A percentile compares a stretch with the other conserved stretches of the same genome.
Evolutionary conservation across 148 eudicot genomes (phyloP).

Genomic region (Simmondsia chinensis): DNA sequence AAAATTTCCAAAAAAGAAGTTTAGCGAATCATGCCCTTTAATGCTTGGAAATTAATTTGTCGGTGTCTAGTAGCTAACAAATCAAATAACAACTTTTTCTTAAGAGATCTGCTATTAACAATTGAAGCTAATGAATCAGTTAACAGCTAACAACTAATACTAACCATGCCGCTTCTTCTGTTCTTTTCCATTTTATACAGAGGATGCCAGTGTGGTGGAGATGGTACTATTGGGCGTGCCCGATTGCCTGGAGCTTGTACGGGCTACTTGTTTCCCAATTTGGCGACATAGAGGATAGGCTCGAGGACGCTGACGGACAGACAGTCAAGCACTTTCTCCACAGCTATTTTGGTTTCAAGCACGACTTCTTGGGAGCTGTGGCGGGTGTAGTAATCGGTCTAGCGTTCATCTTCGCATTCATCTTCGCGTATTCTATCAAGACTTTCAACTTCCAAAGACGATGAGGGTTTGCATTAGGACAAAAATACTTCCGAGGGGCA

Average conservation of each 20-base stretch:
- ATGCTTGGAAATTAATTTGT: not conserved
- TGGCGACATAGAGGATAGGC: constrained; percentile 23
- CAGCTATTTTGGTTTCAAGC: constrained; percentile 37
- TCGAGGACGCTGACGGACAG: constrained; percentile 19
- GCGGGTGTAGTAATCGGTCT: constrained; percentile 34
- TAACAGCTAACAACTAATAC: too few relatives aligned
- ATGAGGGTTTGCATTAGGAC: too few relatives aligned
- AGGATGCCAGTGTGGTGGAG: constrained; percentile 74
- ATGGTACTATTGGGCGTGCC: constrained; percentile 59
- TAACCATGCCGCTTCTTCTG: too few relatives aligned
- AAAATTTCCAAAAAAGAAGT: too few relatives aligned
- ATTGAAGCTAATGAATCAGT: too few relatives aligned
- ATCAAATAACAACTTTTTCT: too few relatives aligned
- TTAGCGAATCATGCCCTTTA: too few relatives aligned
- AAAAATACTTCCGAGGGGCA: too few relatives aligned
- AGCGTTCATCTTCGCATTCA: constrained; percentile 30
- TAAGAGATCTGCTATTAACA: too few relatives aligned
- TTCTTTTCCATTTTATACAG: constrained; percentile 32
- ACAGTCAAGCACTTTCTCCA: constrained; percentile 24
- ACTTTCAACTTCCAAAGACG: constrained; percentile 51
- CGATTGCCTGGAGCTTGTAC: constrained; percentile 53
- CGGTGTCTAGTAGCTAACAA: not conserved
- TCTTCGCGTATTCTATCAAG: constrained; percentile 44
- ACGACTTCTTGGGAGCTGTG: constrained; percentile 35
- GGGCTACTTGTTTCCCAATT: constrained; percentile 55